phyloP scores from a whole-genome alignment of 805 yeast species.

The Metschnikowia arizonensis region DNA sequence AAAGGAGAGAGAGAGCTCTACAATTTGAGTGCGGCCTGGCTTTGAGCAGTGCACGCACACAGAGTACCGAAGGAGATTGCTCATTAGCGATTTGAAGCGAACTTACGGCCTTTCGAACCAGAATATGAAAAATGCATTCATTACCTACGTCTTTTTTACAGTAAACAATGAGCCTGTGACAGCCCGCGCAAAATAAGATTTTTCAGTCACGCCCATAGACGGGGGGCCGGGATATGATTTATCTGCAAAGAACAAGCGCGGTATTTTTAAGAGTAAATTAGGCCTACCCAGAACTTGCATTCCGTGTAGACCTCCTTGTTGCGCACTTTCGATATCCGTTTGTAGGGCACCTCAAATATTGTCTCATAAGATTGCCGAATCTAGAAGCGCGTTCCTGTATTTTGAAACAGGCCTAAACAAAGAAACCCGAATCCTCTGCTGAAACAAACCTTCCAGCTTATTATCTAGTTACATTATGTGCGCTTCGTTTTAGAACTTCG shows the following conservation, averaged over 20 bases:
- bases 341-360: constrained; percentile 1
- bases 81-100: neutral
- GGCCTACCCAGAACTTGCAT: neutral
- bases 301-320: constrained; percentile 5
- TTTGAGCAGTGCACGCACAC: constrained; percentile 2
- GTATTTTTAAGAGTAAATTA: neutral
- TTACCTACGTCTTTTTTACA: neutral
- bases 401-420: neutral
- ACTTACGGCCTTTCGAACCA: neutral
- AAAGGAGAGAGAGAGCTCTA: neutral
- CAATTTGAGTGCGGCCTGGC: neutral
- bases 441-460: neutral
- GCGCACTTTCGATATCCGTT: constrained; percentile 2
- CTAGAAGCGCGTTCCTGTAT: constrained; percentile 6
- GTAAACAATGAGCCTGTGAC: neutral
- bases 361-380: constrained; percentile 6
- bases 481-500: neutral
- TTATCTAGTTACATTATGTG: neutral
- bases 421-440: neutral
- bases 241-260: neutral
- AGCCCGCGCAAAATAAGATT: neutral
- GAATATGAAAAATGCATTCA: neutral
- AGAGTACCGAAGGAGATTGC: neutral
- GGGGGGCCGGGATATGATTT: neutral
- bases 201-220: neutral